Evolutionary conservation across 1,139 yeast genomes (phyloP).

Genomic region (Pneumocystis canis): DNA sequence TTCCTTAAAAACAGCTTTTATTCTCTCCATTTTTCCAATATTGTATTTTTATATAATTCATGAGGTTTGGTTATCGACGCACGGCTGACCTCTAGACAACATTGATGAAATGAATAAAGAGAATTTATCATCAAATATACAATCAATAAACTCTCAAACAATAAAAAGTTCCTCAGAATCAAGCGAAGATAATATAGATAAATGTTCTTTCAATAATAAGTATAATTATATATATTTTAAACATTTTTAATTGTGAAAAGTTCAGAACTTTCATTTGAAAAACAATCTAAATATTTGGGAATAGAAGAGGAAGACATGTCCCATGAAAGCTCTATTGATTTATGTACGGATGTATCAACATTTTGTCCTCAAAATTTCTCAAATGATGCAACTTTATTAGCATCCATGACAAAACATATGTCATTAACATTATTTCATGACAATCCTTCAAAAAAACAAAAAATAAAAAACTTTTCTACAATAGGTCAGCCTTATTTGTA

Average conservation of each 20-base stretch:
- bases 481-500: neutral
- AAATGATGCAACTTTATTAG: neutral
- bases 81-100: neutral
- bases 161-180: neutral
- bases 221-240: too few species aligned
- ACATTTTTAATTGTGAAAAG: neutral
- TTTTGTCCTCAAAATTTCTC: neutral
- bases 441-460: neutral
- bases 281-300: neutral
- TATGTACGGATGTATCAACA: neutral
- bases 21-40: neutral
- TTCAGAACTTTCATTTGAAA: neutral
- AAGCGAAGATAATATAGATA: neutral
- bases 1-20: neutral
- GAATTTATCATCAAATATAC: neutral
- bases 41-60: neutral
- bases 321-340: neutral
- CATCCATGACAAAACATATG: neutral
- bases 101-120: neutral
- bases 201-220: too few species aligned
- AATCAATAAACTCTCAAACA: neutral
- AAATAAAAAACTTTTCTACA: neutral
- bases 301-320: neutral
- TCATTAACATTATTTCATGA: neutral
- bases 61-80: neutral